A percentile compares a stretch with the other conserved stretches of the same genome.
Conservation (phyloP, 2,329 filamentous ascomycete genomes). For the Cryphonectria radicalis region DNA sequence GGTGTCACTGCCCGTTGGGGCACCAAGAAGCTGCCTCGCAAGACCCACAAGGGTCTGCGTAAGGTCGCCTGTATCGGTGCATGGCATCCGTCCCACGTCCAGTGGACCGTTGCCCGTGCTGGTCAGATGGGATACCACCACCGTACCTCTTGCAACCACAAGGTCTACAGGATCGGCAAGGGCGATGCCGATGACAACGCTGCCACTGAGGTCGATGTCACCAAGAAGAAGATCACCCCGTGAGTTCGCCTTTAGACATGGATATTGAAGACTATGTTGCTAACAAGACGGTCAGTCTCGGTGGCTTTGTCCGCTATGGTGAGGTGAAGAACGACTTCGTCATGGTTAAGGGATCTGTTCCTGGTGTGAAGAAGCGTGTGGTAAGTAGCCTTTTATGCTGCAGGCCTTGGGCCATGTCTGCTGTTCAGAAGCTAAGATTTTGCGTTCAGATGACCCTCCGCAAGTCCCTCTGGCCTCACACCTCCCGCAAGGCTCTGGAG, state of each 20-base stretch:
- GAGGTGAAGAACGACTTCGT: constrained; percentile 99
- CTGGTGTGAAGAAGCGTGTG: constrained; percentile 98
- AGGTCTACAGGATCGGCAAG: constrained; percentile 99
- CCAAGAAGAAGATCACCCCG: constrained; percentile 99
- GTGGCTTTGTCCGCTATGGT: constrained; percentile 99
- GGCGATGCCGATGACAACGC: constrained; percentile 88
- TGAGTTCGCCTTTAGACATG: constrained; percentile 60
- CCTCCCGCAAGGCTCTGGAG: constrained; percentile 92
- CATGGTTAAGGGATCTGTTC: constrained; percentile 96
- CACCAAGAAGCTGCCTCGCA: constrained; percentile 99
- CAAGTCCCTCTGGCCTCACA: constrained; percentile 98
- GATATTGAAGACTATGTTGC: not conserved
- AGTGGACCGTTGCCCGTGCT: constrained; percentile 99
- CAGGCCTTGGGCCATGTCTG: not conserved
- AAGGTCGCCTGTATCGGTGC: constrained; percentile 99
- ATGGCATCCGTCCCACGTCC: constrained; percentile 99
- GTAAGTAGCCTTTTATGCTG: not conserved
- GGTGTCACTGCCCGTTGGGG: constrained; percentile 99
- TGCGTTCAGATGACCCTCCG: constrained; percentile 77
- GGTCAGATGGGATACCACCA: constrained; percentile 99
- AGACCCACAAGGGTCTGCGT: constrained; percentile 99
- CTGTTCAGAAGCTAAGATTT: not conserved
- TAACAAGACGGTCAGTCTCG: constrained; percentile 65
- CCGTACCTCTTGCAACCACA: constrained; percentile 99
- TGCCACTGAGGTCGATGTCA: constrained; percentile 92